Conservation (phyloP, 352 stramenopile species). For the Saprolegnia parasitica region DNA sequence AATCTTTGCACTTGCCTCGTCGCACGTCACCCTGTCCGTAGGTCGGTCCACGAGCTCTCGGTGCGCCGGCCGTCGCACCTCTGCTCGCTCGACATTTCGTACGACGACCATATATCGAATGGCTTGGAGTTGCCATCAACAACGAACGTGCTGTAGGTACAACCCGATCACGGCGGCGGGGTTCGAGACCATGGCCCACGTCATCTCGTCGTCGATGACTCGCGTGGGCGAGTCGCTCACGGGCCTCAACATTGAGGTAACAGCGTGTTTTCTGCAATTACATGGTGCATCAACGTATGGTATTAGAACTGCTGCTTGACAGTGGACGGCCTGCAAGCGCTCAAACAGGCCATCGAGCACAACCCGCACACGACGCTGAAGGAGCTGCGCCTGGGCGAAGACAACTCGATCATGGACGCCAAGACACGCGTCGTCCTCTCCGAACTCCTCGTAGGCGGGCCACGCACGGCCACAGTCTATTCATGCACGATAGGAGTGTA, state of each 20-base stretch:
- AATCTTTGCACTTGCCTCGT: not conserved
- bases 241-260: constrained; percentile 27
- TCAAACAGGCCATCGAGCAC: constrained; percentile 20
- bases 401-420: constrained; percentile 23
- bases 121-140: no score
- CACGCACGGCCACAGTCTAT: not conserved
- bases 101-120: no score
- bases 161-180: constrained; percentile 21
- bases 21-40: not conserved
- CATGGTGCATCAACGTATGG: no score
- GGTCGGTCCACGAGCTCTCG: constrained; percentile 16
- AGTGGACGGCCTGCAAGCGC: constrained; percentile 14
- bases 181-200: constrained; percentile 20
- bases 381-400: constrained; percentile 25
- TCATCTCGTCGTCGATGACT: not conserved
- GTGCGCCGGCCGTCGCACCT: not conserved
- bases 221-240: not conserved
- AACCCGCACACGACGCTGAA: constrained; percentile 12
- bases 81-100: constrained; percentile 16
- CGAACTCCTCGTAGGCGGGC: constrained; percentile 10
- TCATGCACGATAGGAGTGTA: constrained; percentile 13
- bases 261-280: no score
- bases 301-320: constrained; percentile 26
- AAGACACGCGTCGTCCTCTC: constrained; percentile 19
- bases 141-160: no score